Evolutionary conservation across 208 protist species (phyloP).

Genomic region (Leishmania major): DNA sequence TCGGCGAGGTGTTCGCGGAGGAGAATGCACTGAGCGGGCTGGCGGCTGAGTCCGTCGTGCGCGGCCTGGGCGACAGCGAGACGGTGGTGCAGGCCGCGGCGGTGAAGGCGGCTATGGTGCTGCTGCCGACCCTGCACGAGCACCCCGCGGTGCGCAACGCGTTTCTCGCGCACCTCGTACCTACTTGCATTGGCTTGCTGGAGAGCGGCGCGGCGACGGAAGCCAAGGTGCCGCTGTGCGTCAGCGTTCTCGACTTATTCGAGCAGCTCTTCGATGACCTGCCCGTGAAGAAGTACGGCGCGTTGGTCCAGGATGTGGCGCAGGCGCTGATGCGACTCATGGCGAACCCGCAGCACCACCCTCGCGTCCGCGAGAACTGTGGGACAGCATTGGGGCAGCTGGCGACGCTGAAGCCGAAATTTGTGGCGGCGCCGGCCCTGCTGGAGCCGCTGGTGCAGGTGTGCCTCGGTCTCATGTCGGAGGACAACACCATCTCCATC

Average conservation of each 20-base stretch:
- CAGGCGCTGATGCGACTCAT: slow-evolving; percentile 44
- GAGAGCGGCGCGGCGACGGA: slow-evolving; percentile 29
- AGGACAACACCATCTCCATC: slow-evolving; percentile 75
- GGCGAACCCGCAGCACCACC: slow-evolving; percentile 31
- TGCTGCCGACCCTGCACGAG: slow-evolving; percentile 54
- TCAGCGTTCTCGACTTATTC: slow-evolving; percentile 69
- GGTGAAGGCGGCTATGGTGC: slow-evolving; percentile 57
- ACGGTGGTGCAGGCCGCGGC: slow-evolving; percentile 59
- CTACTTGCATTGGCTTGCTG: slow-evolving; percentile 47
- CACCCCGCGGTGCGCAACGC: slow-evolving; percentile 32
- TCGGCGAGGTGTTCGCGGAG: slow-evolving; percentile 68
- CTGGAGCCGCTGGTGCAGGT: slow-evolving; percentile 62
- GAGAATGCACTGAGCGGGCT: slow-evolving; percentile 30
- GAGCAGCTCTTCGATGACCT: slow-evolving; percentile 59
- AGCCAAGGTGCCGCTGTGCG: slow-evolving; percentile 46
- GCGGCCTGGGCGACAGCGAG: slow-evolving; percentile 64
- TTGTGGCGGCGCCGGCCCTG: slow-evolving; percentile 50
- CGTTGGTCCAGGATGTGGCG: slow-evolving; percentile 36
- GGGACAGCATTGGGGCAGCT: slow-evolving; percentile 57
- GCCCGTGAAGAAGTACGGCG: slow-evolving; percentile 52
- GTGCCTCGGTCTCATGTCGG: slow-evolving; percentile 69
- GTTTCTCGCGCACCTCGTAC: slow-evolving; percentile 51
- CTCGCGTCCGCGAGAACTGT: slow-evolving; percentile 59
- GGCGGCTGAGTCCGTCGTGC: slow-evolving; percentile 62
- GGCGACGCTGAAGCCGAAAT: slow-evolving; percentile 61